phyloP scores from a whole-genome alignment of 345 rosid species.

The Odontarrhena argentea region DNA sequence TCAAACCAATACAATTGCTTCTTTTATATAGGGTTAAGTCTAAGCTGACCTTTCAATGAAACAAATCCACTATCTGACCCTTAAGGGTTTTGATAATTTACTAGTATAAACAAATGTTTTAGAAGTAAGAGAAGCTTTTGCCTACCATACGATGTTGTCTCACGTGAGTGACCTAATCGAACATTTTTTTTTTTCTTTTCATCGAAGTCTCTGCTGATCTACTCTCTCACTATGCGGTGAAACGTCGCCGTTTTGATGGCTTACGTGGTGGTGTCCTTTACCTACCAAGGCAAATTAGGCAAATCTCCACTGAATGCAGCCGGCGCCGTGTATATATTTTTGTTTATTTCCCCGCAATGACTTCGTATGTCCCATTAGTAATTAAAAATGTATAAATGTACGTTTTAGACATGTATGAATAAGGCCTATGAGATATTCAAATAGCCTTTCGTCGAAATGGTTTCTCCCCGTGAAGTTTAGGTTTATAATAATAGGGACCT shows the following conservation, averaged over 20 bases:
- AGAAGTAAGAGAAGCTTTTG: slow-evolving; percentile 10
- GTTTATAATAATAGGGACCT: too few species aligned
- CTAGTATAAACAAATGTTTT: background rate
- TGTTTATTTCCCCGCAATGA: background rate
- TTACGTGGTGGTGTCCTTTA: slow-evolving; percentile 18
- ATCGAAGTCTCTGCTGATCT: slow-evolving; percentile 10
- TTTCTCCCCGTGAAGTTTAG: too few species aligned
- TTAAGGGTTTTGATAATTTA: slow-evolving; percentile 21
- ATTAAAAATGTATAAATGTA: background rate
- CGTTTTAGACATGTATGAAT: too few species aligned
- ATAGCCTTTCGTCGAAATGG: too few species aligned
- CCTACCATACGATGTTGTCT: slow-evolving; percentile 1
- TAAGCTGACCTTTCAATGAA: slow-evolving; percentile 32
- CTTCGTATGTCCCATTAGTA: background rate
- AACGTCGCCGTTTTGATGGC: slow-evolving; percentile 30
- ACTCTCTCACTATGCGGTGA: slow-evolving; percentile 17
- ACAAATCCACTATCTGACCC: slow-evolving; percentile 34
- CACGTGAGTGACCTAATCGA: slow-evolving; percentile 30
- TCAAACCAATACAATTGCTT: slow-evolving; percentile 9
- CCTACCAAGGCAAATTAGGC: slow-evolving; percentile 30
- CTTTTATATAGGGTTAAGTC: slow-evolving; percentile 17
- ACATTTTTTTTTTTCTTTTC: background rate
- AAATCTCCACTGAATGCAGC: slow-evolving; percentile 28
- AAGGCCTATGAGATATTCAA: too few species aligned
- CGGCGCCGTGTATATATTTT: slow-evolving; percentile 21